Conservation (phyloP, 805 yeast genomes). For the Cyberlindnera japonica region DNA sequence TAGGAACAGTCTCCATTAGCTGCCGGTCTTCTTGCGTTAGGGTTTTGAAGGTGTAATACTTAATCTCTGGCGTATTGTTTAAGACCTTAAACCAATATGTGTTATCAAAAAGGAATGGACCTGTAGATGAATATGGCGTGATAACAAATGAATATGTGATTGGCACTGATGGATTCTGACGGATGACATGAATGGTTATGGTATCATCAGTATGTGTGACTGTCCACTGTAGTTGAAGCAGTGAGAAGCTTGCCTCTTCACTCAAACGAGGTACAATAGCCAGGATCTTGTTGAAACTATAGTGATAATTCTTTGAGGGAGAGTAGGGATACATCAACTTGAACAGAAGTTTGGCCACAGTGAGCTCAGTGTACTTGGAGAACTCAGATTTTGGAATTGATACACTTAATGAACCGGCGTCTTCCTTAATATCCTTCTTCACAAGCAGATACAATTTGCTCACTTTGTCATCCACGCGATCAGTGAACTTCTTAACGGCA, state of each 20-base stretch:
- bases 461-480: conserved; percentile 19
- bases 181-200: conserved; percentile 10
- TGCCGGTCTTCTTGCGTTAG: conserved; percentile 13
- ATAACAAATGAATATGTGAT: conserved; percentile 6
- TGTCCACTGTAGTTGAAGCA: conserved; percentile 25
- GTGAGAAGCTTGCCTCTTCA: conserved; percentile 17
- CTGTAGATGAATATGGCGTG: conserved; percentile 24
- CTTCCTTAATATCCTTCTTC: neutral
- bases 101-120: conserved; percentile 38
- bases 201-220: conserved; percentile 1
- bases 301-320: conserved; percentile 25
- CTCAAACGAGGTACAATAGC: conserved; percentile 10
- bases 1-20: conserved; percentile 7
- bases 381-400: conserved; percentile 19
- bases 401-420: conserved; percentile 16
- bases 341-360: conserved; percentile 26
- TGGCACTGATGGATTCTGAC: conserved; percentile 20
- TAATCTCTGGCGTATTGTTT: conserved; percentile 7
- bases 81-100: conserved; percentile 35
- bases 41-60: conserved; percentile 18
- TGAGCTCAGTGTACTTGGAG: conserved; percentile 16
- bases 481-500: conserved; percentile 21
- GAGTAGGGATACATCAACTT: conserved; percentile 29
- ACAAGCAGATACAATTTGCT: conserved; percentile 1
- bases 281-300: conserved; percentile 22